Evolutionary conservation across 805 yeast species (phyloP).

Genomic region (Candida manassasensis): DNA sequence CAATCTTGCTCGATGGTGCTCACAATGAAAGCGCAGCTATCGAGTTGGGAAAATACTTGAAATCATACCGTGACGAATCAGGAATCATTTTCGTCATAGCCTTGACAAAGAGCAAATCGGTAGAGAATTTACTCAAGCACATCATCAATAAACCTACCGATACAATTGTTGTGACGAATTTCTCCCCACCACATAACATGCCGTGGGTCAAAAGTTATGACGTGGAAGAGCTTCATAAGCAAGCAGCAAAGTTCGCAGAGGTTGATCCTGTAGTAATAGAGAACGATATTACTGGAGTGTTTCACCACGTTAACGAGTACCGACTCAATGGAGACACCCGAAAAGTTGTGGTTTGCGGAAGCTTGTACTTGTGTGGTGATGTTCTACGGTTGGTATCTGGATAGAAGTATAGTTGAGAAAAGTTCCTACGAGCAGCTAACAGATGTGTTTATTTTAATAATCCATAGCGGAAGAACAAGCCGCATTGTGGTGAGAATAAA

Average conservation of each 20-base stretch:
- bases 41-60: slow-evolving; percentile 58
- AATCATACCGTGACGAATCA: slow-evolving; percentile 14
- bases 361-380: slow-evolving; percentile 40
- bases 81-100: slow-evolving; percentile 62
- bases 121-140: slow-evolving; percentile 46
- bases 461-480: too few species aligned
- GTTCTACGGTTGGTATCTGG: slow-evolving; percentile 21
- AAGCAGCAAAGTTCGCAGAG: slow-evolving; percentile 13
- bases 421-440: too few species aligned
- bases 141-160: slow-evolving; percentile 47
- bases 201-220: slow-evolving; percentile 75
- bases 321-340: slow-evolving; percentile 19
- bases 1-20: slow-evolving; percentile 79
- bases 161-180: slow-evolving; percentile 55
- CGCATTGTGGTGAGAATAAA: too few species aligned
- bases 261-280: slow-evolving; percentile 10
- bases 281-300: slow-evolving; percentile 11
- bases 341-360: slow-evolving; percentile 37
- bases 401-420: slow-evolving; percentile 2
- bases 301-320: slow-evolving; percentile 10
- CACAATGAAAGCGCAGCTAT: slow-evolving; percentile 83
- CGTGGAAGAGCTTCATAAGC: slow-evolving; percentile 24
- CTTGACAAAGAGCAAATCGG: slow-evolving; percentile 68
- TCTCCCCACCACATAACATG: slow-evolving; percentile 79
- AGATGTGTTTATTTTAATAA: too few species aligned